phyloP scores from a whole-genome alignment of 768 basidiomycete genomes.

The Russula compacta region DNA sequence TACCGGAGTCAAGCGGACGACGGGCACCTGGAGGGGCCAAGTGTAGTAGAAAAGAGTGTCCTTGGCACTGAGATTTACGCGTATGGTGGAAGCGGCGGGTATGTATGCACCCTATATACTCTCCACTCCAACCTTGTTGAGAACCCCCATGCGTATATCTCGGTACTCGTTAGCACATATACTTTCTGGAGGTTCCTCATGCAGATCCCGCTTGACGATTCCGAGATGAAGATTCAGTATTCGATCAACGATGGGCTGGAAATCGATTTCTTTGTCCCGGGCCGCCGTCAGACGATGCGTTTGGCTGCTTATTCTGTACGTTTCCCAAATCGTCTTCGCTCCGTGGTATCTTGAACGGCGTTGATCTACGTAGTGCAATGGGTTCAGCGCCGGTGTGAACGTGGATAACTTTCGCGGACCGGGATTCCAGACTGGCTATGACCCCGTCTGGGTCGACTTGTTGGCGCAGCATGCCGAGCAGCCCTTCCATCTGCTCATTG shows the following conservation, averaged over 20 bases:
- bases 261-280: slow-evolving; percentile 79
- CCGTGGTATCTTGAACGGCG: neutral
- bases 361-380: slow-evolving; percentile 54
- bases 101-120: neutral
- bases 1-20: neutral
- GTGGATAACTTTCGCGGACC: slow-evolving; percentile 78
- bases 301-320: slow-evolving; percentile 83
- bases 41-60: slow-evolving; percentile 35
- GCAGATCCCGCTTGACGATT: slow-evolving; percentile 59
- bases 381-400: slow-evolving; percentile 84
- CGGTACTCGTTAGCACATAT: slow-evolving; percentile 47
- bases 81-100: slow-evolving; percentile 50
- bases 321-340: neutral
- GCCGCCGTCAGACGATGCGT: slow-evolving; percentile 71
- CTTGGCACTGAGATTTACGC: slow-evolving; percentile 68
- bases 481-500: slow-evolving; percentile 88
- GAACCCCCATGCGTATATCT: neutral
- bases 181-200: slow-evolving; percentile 95
- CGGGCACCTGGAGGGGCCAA: slow-evolving; percentile 18
- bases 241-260: slow-evolving; percentile 71
- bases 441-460: slow-evolving; percentile 93
- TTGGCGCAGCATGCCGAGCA: slow-evolving; percentile 66
- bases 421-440: slow-evolving; percentile 73
- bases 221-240: slow-evolving; percentile 75
- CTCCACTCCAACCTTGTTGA: neutral